Percentiles rank a stretch among this genome's conserved stretches.
Conservation (phyloP, 257 asterid species). For the Penstemon newberryi region DNA sequence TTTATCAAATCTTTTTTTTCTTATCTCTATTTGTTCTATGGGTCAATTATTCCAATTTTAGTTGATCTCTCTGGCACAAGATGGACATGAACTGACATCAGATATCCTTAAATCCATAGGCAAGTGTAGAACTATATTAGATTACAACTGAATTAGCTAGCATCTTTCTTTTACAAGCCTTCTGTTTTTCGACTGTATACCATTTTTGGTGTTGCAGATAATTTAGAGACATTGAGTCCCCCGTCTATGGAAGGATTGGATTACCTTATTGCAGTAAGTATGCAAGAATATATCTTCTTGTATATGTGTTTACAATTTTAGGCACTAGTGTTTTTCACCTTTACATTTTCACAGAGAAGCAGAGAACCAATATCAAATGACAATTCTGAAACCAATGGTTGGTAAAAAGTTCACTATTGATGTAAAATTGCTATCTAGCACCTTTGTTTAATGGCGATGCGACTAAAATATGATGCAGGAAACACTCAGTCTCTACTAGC, state of each 20-base stretch:
- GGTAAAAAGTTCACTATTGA: slow-evolving; percentile 24
- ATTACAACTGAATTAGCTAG: too few species aligned
- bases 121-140: slow-evolving; percentile 28
- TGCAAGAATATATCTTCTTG: neutral
- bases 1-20: neutral
- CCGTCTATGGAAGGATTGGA: slow-evolving; percentile 85
- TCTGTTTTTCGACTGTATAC: slow-evolving; percentile 11
- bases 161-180: neutral
- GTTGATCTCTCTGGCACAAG: slow-evolving; percentile 88
- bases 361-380: slow-evolving; percentile 33
- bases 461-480: slow-evolving; percentile 43
- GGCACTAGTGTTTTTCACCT: slow-evolving; percentile 16
- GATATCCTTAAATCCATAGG: slow-evolving; percentile 55
- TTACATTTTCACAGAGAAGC: slow-evolving; percentile 40
- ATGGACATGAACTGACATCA: slow-evolving; percentile 61
- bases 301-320: neutral
- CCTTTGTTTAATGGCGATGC: slow-evolving; percentile 13
- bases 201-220: slow-evolving; percentile 39
- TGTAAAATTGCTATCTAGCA: slow-evolving; percentile 10
- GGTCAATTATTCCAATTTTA: slow-evolving; percentile 32
- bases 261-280: slow-evolving; percentile 58
- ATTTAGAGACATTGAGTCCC: slow-evolving; percentile 50
- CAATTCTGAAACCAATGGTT: slow-evolving; percentile 51
- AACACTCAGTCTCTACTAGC: slow-evolving; percentile 36
- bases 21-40: neutral